Evolutionary conservation across 257 asterid species (phyloP).

Genomic region (Przewalskia tangutica): DNA sequence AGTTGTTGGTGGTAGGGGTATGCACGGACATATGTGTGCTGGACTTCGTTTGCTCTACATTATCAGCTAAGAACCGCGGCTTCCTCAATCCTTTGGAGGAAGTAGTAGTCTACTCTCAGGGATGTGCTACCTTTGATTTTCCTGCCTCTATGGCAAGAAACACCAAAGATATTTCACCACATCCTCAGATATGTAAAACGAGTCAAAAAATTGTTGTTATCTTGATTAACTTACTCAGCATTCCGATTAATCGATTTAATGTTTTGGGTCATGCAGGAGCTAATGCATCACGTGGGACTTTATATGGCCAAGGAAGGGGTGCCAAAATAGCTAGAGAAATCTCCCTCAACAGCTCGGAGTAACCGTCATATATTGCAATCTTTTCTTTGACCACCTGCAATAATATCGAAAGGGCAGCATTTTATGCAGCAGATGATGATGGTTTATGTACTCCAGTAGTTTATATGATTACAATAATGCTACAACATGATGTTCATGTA

Average conservation of each 20-base stretch:
- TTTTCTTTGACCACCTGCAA: not conserved
- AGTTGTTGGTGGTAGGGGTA: slow-evolving; percentile 52
- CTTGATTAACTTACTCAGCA: not conserved
- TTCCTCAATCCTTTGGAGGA: slow-evolving; percentile 45
- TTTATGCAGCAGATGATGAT: not conserved
- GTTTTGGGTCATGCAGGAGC: not conserved
- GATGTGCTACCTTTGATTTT: slow-evolving; percentile 68
- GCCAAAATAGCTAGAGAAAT: slow-evolving; percentile 42
- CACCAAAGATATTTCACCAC: slow-evolving; percentile 35
- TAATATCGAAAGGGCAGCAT: not conserved
- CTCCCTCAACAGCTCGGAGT: slow-evolving; percentile 6
- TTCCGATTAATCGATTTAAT: not conserved
- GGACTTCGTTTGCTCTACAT: slow-evolving; percentile 61
- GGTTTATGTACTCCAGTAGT: not conserved
- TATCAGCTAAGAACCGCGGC: slow-evolving; percentile 57
- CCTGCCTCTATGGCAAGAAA: slow-evolving; percentile 34
- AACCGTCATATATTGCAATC: not conserved
- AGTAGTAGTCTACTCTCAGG: slow-evolving; percentile 47
- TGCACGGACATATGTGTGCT: slow-evolving; percentile 76
- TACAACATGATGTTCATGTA: not conserved
- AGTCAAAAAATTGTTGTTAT: slow-evolving; percentile 9
- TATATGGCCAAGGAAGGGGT: slow-evolving; percentile 34
- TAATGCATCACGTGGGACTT: slow-evolving; percentile 42
- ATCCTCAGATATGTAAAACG: slow-evolving; percentile 36
- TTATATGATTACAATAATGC: not conserved